Evolutionary conservation across 2,329 filamentous ascomycete genomes (phyloP).

Genomic region (Aphanocladium album): DNA sequence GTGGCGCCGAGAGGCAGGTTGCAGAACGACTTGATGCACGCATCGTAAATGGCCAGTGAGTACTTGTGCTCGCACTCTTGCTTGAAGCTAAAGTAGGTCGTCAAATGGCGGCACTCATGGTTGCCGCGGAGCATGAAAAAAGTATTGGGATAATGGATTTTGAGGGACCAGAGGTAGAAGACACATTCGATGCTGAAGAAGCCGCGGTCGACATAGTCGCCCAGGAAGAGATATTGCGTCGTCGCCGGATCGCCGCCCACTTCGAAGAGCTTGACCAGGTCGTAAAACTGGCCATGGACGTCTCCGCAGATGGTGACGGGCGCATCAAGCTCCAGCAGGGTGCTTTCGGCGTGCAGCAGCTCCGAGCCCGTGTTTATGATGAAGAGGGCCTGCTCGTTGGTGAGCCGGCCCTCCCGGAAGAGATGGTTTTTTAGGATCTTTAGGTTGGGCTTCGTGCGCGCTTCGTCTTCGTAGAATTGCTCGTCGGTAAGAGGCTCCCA

Average conservation of each 20-base stretch:
- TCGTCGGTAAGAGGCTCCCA: constrained; percentile 89
- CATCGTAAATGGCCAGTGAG: constrained; percentile 90
- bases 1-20: constrained; percentile 86
- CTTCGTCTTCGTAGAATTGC: constrained; percentile 85
- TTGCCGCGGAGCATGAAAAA: constrained; percentile 96
- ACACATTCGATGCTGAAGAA: constrained; percentile 99
- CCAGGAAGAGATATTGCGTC: constrained; percentile 93
- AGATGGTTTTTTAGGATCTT: constrained; percentile 96
- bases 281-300: constrained; percentile 98
- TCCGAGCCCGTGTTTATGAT: constrained; percentile 87
- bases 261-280: constrained; percentile 99
- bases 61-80: constrained; percentile 99
- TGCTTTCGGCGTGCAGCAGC: constrained; percentile 82
- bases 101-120: constrained; percentile 97
- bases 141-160: constrained; percentile 98
- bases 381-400: constrained; percentile 94
- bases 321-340: constrained; percentile 97
- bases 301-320: constrained; percentile 98
- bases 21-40: constrained; percentile 98
- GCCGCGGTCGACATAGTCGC: constrained; percentile 95
- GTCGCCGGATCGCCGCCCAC: constrained; percentile 95
- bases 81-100: constrained; percentile 99
- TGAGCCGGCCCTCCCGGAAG: constrained; percentile 93
- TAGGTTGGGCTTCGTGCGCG: constrained; percentile 84
- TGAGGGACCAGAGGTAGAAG: constrained; percentile 93